These are phyloP conservation scores for Glycine latifolia DNA, from an alignment of 306 rosid genomes.

Conservation along the genomic window DNA sequence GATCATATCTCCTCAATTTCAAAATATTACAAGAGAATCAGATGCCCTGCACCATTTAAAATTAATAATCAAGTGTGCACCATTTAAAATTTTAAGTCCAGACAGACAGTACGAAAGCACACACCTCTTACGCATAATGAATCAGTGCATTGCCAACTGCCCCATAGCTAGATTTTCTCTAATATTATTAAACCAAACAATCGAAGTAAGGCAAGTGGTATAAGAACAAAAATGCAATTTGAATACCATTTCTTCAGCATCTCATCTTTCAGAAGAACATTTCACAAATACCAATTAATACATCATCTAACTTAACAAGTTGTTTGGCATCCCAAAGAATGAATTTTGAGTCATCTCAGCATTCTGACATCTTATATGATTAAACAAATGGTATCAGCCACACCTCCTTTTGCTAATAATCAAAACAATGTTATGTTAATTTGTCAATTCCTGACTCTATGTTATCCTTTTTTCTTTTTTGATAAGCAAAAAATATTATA, in stretches of 20 bases:
- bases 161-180: not conserved
- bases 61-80: slow-evolving; percentile 11
- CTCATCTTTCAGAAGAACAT: slow-evolving; percentile 1
- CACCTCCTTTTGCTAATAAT: not conserved
- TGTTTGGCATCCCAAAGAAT: slow-evolving; percentile 24
- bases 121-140: slow-evolving; percentile 24
- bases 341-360: slow-evolving; percentile 17
- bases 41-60: slow-evolving; percentile 29
- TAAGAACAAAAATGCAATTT: not conserved
- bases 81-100: not conserved
- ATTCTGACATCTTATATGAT: slow-evolving; percentile 5
- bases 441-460: not conserved
- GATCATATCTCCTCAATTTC: slow-evolving; percentile 39
- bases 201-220: not conserved
- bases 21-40: slow-evolving; percentile 12
- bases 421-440: not conserved
- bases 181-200: slow-evolving; percentile 8
- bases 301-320: slow-evolving; percentile 10
- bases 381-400: not conserved
- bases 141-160: not conserved
- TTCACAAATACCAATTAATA: slow-evolving; percentile 21
- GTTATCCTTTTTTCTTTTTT: no score
- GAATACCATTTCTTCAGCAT: slow-evolving; percentile 16
- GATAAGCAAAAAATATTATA: no score
- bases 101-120: slow-evolving; percentile 8